Evolutionary conservation across 768 basidiomycete genomes (phyloP).

Genomic region (Leccinum longicurvipes): DNA sequence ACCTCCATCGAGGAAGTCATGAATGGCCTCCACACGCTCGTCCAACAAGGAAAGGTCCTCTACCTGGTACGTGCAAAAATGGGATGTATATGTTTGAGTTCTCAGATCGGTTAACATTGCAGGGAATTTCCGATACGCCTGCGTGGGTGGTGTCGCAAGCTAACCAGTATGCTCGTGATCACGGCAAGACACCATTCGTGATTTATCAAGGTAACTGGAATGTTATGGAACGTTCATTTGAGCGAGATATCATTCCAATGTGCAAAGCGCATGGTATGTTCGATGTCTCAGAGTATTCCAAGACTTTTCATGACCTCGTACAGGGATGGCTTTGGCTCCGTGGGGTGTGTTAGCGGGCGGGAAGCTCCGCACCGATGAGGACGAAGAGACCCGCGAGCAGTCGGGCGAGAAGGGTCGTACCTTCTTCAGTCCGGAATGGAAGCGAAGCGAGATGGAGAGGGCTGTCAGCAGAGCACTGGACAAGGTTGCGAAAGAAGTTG

Average conservation of each 20-base stretch:
- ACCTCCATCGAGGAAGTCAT: slow-evolving; percentile 41
- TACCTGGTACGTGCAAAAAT: slow-evolving; percentile 24
- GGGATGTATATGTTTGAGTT: too few relatives aligned
- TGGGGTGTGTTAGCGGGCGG: slow-evolving; percentile 37
- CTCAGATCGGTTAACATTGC: neutral
- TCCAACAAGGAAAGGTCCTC: slow-evolving; percentile 37
- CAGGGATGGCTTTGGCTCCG: slow-evolving; percentile 35
- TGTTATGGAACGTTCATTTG: slow-evolving; percentile 37
- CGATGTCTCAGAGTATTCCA: too few relatives aligned
- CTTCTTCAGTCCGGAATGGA: slow-evolving; percentile 31
- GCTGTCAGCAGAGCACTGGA: slow-evolving; percentile 44
- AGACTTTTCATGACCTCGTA: neutral
- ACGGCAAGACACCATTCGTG: slow-evolving; percentile 43
- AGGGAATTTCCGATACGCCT: slow-evolving; percentile 33
- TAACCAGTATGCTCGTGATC: slow-evolving; percentile 40
- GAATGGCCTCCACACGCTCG: slow-evolving; percentile 36
- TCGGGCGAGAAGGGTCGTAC: slow-evolving; percentile 15
- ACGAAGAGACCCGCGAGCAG: slow-evolving; percentile 27
- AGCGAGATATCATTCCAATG: slow-evolving; percentile 43
- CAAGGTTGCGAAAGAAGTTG: slow-evolving; percentile 49
- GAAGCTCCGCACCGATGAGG: slow-evolving; percentile 30
- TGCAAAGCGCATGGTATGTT: slow-evolving; percentile 22
- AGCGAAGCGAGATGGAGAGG: slow-evolving; percentile 44
- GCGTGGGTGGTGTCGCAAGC: slow-evolving; percentile 41
- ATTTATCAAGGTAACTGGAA: slow-evolving; percentile 42